Evolutionary conservation across 352 stramenopile species (phyloP), one percentile per base, ranked within the genome.

Genomic region (Globisporangium canariense): DNA sequence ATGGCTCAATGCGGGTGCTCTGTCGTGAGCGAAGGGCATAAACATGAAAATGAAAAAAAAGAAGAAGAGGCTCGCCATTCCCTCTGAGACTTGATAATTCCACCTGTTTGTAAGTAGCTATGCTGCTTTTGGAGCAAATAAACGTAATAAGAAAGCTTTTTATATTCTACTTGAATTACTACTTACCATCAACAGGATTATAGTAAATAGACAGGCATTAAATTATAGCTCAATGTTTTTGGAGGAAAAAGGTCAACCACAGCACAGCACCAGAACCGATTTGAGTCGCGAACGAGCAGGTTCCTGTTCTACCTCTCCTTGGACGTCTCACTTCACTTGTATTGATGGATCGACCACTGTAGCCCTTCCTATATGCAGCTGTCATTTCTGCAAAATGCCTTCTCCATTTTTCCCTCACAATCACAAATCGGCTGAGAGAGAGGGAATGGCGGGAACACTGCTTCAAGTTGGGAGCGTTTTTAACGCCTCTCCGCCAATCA

Each of bases 1-100:
- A 62, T 62, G 57, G 41, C 41, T 55, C 32, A 56, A 56, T 56
- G 25, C 13, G 4, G 13, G 14, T 18, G 25, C 30, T 56, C 28
- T 56, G 50, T 41, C 50, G 38, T 56, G 50, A 14, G 34, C 9
- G 1, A 11, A 10, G 34, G 34, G 34, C 34, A 38, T 38, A 38
- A 38, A 38, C 6, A 10, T 13, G n/a, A 56, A 36, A 30, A 18
- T 30, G 46, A 20, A 13, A 30, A 30, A 52, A 32, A 52, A 32
- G 18, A 30, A 51, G 45, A 28, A 22, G n/a, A n/a, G 9, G 25
- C 34, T 32, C 28, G 18, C 22, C 11, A 38, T 38, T 38, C 9
- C 50, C 25, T 20, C 50, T 40, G 25, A 34, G 2, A 47, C 41
- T 47, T 47, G 41, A 47, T 47, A 20, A 22, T 47, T 47, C 14